Evolutionary conservation across 2,329 filamentous ascomycete genomes (phyloP), one percentile per base, ranked within the genome.

Genomic region (Pyrenophora teres): DNA sequence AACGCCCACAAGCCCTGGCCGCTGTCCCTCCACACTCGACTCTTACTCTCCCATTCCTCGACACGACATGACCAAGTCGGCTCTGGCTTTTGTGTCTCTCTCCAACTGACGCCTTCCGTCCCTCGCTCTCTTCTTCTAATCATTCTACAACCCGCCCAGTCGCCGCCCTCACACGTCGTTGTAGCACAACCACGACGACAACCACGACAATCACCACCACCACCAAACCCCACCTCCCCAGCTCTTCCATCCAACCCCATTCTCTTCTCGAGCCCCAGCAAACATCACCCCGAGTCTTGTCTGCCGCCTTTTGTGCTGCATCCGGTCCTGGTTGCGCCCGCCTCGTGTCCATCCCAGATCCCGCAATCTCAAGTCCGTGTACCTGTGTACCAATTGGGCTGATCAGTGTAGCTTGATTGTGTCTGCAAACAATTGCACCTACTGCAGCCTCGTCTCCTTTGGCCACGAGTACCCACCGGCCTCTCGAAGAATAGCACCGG

Each of bases 361-460:
- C 63, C 53, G 57, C 63, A 41, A 59, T 59, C 57, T 53, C 44
- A 50, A 63, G 59, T 53, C 56, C 55, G 60, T 65, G 57, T 52
- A 53, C 59, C 56, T 55, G 60, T 65, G 57, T 52, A 54, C 59
- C 56, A 56, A 52, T 37, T 50, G 41, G 30, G 21, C 33, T 30
- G 13, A 19, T 13, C 21, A 32, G 37, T 19, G 33, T 57, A 56
- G 54, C 50, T 56, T 56, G 63, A 56, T 51, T 40, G 54, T 54
- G 25, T 45, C 51, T 48, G 45, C 53, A 46, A 44, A 43, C 49
- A 43, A 43, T 40, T 49, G 52, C 56, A 53, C 52, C 53, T 52
- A 64, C 69, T 72, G 70, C 70, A 72, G 69, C 69, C 67, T 67
- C 69, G 46, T 67, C 66, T 57, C 40, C 46, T 64, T 63, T 60